These are phyloP conservation scores for Stylonectria norvegica DNA, from an alignment of 2,329 filamentous ascomycete species.

Conservation along the genomic window DNA sequence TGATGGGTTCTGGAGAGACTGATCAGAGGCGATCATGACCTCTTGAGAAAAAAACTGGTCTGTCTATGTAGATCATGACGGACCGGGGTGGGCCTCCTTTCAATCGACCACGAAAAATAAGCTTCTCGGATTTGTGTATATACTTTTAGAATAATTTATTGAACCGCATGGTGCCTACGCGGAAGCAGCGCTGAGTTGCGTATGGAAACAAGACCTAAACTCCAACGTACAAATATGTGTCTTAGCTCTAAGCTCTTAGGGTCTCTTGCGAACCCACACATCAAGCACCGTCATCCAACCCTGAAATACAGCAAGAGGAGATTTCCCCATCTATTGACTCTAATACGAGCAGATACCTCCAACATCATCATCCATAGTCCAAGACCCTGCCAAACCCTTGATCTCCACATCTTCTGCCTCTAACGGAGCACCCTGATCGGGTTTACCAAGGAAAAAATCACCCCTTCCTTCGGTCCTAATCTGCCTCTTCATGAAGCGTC, in stretches of 20 bases:
- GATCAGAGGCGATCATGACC: slow-evolving; percentile 2
- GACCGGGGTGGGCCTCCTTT: slow-evolving; percentile 13
- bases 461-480: slow-evolving; percentile 47
- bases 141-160: too few relatives aligned
- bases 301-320: too few relatives aligned
- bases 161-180: too few relatives aligned
- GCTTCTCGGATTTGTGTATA: slow-evolving; percentile 21
- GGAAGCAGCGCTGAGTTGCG: slow-evolving; percentile 8
- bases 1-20: slow-evolving; percentile 1
- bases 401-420: slow-evolving; percentile 47
- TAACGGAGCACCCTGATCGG: slow-evolving; percentile 40
- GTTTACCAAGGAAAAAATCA: slow-evolving; percentile 58
- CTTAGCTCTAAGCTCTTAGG: too few relatives aligned
- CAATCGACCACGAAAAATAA: slow-evolving; percentile 14
- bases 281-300: too few relatives aligned
- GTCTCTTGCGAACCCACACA: too few relatives aligned
- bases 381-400: slow-evolving; percentile 73
- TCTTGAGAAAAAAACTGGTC: slow-evolving; percentile 9
- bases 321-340: background rate
- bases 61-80: slow-evolving; percentile 11
- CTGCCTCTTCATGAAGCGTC: slow-evolving; percentile 54
- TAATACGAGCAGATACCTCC: slow-evolving; percentile 60
- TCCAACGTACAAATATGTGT: too few relatives aligned
- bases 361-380: slow-evolving; percentile 81
- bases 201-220: slow-evolving; percentile 5